Percentiles rank a stretch among this genome's conserved stretches.
phyloP scores from a whole-genome alignment of 2,329 filamentous ascomycete species.

The Fusarium liriodendri region DNA sequence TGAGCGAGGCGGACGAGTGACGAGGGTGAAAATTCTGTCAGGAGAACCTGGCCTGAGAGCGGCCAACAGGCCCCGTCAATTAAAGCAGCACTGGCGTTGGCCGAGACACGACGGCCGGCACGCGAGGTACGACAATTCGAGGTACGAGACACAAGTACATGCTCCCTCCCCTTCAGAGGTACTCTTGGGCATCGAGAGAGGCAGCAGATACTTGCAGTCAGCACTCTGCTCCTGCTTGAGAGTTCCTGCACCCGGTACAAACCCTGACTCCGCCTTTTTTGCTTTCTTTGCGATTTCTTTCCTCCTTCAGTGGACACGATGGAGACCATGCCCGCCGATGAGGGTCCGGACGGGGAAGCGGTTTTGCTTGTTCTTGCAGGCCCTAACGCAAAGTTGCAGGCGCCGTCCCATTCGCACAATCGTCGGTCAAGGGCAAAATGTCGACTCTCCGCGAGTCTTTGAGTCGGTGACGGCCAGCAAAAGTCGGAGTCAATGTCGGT shows the following conservation, averaged over 20 bases:
- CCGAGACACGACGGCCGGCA: slow-evolving; percentile 35
- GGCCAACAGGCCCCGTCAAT: slow-evolving; percentile 30
- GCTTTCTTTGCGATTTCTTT: slow-evolving; percentile 25
- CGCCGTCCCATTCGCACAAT: slow-evolving; percentile 31
- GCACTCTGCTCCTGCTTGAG: slow-evolving; percentile 11
- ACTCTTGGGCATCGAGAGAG: slow-evolving; percentile 18
- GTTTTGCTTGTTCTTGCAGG: slow-evolving; percentile 35
- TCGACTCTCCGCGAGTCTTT: slow-evolving; percentile 31
- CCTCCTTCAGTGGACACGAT: slow-evolving; percentile 24
- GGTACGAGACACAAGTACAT: slow-evolving; percentile 4
- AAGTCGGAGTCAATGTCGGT: slow-evolving; percentile 43
- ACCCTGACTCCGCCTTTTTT: slow-evolving; percentile 36
- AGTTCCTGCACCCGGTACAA: slow-evolving; percentile 19
- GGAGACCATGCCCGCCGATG: slow-evolving; percentile 21
- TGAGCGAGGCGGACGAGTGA: slow-evolving; percentile 39
- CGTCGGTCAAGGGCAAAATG: slow-evolving; percentile 40
- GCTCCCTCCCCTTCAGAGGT: slow-evolving; percentile 14
- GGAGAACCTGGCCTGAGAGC: slow-evolving; percentile 42
- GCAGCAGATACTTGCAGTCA: slow-evolving; percentile 26
- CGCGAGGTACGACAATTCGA: slow-evolving; percentile 18
- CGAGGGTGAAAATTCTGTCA: slow-evolving; percentile 48
- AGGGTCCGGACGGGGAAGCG: slow-evolving; percentile 13
- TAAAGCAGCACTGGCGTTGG: slow-evolving; percentile 40
- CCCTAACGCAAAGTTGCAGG: slow-evolving; percentile 34
- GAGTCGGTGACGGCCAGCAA: slow-evolving; percentile 40